These are phyloP conservation scores for Populus alba DNA, from an alignment of 345 rosid genomes.

Conservation along the genomic window DNA sequence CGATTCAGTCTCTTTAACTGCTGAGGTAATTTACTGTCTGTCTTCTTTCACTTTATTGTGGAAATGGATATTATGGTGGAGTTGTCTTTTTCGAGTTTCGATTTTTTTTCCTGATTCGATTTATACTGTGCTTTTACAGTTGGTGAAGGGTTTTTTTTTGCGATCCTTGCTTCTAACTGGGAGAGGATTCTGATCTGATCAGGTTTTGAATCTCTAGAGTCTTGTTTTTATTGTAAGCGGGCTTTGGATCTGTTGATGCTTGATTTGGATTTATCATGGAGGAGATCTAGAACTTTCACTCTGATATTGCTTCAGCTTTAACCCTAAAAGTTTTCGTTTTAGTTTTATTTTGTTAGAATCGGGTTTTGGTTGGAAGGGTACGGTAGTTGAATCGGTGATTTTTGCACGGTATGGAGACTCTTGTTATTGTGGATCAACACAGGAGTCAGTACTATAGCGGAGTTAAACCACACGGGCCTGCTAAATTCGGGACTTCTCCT, in stretches of 20 bases:
- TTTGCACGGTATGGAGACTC: constrained; percentile 67
- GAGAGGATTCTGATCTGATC: constrained; percentile 10
- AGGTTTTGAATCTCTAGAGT: constrained; percentile 23
- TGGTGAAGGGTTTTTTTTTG: constrained; percentile 1
- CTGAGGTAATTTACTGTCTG: constrained; percentile 16
- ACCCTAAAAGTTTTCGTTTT: constrained; percentile 22
- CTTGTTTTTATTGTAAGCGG: constrained; percentile 11
- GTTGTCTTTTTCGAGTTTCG: neutral
- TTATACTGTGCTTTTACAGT: constrained; percentile 11
- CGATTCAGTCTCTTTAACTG: neutral
- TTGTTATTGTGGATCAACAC: constrained; percentile 64
- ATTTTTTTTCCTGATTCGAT: constrained; percentile 7
- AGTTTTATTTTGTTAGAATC: constrained; percentile 15
- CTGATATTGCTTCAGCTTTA: neutral
- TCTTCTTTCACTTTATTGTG: neutral
- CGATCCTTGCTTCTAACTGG: constrained; percentile 10
- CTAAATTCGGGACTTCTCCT: constrained; percentile 48
- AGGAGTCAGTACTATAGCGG: constrained; percentile 52
- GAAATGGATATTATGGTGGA: neutral
- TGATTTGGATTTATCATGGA: constrained; percentile 32
- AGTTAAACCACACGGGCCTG: constrained; percentile 42
- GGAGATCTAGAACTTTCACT: constrained; percentile 21
- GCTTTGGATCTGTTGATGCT: constrained; percentile 22
- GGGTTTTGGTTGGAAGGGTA: neutral
- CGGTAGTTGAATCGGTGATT: constrained; percentile 12